These are phyloP conservation scores for Pseudovirgaria hyperparasitica DNA, from an alignment of 2,329 filamentous ascomycete genomes.

Conservation along the genomic window DNA sequence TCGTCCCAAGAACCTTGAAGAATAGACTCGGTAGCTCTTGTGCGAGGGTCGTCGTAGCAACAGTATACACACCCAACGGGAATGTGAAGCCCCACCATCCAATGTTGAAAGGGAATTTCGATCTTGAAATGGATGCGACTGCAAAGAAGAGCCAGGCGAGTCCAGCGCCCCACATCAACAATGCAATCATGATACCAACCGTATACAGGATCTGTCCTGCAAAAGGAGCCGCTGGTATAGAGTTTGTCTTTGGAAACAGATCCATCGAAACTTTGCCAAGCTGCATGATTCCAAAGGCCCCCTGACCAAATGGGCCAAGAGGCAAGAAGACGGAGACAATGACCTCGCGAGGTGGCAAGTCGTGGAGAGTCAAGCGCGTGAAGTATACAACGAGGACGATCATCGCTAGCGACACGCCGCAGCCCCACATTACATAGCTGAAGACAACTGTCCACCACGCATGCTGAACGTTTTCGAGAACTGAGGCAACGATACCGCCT, in stretches of 20 bases:
- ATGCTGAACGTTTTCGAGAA: slow-evolving; percentile 41
- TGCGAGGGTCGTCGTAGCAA: slow-evolving; percentile 35
- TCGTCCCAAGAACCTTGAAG: slow-evolving; percentile 44
- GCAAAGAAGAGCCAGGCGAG: slow-evolving; percentile 44
- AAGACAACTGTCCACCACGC: slow-evolving; percentile 50
- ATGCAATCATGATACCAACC: slow-evolving; percentile 39
- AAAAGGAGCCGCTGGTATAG: slow-evolving; percentile 22
- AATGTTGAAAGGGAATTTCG: slow-evolving; percentile 46
- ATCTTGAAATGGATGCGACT: slow-evolving; percentile 33
- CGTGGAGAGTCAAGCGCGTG: slow-evolving; percentile 53
- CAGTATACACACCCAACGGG: slow-evolving; percentile 44
- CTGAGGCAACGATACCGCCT: slow-evolving; percentile 50
- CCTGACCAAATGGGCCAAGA: slow-evolving; percentile 53
- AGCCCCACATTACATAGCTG: slow-evolving; percentile 57
- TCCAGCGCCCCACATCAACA: slow-evolving; percentile 45
- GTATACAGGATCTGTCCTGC: slow-evolving; percentile 46
- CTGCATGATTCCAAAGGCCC: slow-evolving; percentile 46
- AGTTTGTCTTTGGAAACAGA: slow-evolving; percentile 27
- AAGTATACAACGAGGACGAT: slow-evolving; percentile 56
- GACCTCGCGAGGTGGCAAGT: slow-evolving; percentile 52
- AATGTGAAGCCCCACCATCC: slow-evolving; percentile 52
- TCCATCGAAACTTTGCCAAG: slow-evolving; percentile 31
- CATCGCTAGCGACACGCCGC: slow-evolving; percentile 48
- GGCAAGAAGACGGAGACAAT: slow-evolving; percentile 58
- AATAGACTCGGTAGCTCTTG: slow-evolving; percentile 41